These are phyloP conservation scores for Ambrosiella beaveri DNA, from an alignment of 2,329 filamentous ascomycete species.

Conservation along the genomic window DNA sequence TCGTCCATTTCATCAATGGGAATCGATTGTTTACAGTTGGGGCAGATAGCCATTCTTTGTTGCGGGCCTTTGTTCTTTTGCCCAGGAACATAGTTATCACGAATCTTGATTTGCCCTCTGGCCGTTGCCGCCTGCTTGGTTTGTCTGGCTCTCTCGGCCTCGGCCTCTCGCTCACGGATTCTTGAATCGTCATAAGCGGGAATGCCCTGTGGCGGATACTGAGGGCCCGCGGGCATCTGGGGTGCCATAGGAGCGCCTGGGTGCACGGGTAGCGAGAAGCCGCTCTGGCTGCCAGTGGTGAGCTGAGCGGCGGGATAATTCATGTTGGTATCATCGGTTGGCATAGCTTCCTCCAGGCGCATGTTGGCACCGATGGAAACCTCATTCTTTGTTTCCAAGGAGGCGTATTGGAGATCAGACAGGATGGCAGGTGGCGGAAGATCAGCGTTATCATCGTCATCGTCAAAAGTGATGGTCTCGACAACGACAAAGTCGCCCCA, in stretches of 20 bases:
- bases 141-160: slow-evolving; percentile 49
- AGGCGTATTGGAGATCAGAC: slow-evolving; percentile 82
- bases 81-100: slow-evolving; percentile 79
- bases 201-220: neutral
- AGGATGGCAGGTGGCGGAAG: slow-evolving; percentile 79
- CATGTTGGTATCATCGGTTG: slow-evolving; percentile 38
- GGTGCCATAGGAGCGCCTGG: slow-evolving; percentile 23
- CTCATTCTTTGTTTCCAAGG: slow-evolving; percentile 84
- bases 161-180: slow-evolving; percentile 45
- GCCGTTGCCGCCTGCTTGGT: slow-evolving; percentile 50
- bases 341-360: slow-evolving; percentile 90
- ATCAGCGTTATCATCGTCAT: slow-evolving; percentile 69
- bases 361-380: slow-evolving; percentile 68
- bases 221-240: slow-evolving; percentile 21
- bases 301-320: slow-evolving; percentile 22
- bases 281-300: slow-evolving; percentile 18
- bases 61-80: slow-evolving; percentile 47
- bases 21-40: slow-evolving; percentile 83
- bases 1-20: slow-evolving; percentile 75
- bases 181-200: slow-evolving; percentile 38
- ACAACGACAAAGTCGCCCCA: slow-evolving; percentile 97
- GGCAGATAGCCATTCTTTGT: slow-evolving; percentile 52
- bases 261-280: slow-evolving; percentile 28
- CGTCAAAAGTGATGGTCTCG: slow-evolving; percentile 83
- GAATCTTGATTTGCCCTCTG: slow-evolving; percentile 70